Conservation (phyloP, 768 basidiomycete species). For the Trichaptum fuscoviolaceum region DNA sequence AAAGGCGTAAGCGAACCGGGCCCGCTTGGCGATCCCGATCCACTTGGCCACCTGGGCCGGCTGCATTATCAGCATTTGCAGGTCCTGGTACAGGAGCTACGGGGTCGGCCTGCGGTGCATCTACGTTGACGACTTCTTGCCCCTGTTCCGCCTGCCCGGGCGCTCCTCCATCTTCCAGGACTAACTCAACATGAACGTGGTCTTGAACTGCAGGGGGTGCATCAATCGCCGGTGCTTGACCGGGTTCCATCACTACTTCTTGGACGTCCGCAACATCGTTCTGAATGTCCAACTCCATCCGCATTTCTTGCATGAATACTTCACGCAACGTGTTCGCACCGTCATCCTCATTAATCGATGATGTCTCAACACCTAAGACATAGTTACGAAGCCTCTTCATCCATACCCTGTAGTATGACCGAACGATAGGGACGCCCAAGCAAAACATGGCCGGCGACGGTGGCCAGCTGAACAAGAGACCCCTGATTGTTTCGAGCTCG, state of each 20-base stretch:
- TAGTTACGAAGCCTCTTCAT: background rate
- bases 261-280: background rate
- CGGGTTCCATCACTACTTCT: background rate
- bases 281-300: background rate
- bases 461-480: slow-evolving; percentile 25
- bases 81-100: slow-evolving; percentile 2
- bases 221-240: background rate
- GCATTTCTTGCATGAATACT: background rate
- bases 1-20: slow-evolving; percentile 43
- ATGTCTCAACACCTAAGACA: background rate
- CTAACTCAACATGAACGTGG: background rate
- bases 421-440: slow-evolving; percentile 23
- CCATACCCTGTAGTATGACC: slow-evolving; percentile 17
- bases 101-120: background rate
- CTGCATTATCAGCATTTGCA: slow-evolving; percentile 17
- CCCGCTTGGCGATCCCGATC: slow-evolving; percentile 41
- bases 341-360: background rate
- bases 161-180: background rate
- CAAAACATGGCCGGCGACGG: slow-evolving; percentile 27
- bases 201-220: background rate
- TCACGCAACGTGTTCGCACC: background rate
- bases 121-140: background rate
- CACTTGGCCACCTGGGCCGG: slow-evolving; percentile 18
- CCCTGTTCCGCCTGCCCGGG: background rate
- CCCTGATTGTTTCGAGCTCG: slow-evolving; percentile 3